phyloP scores from a whole-genome alignment of 805 yeast species.

The Yarrowia bubula region DNA sequence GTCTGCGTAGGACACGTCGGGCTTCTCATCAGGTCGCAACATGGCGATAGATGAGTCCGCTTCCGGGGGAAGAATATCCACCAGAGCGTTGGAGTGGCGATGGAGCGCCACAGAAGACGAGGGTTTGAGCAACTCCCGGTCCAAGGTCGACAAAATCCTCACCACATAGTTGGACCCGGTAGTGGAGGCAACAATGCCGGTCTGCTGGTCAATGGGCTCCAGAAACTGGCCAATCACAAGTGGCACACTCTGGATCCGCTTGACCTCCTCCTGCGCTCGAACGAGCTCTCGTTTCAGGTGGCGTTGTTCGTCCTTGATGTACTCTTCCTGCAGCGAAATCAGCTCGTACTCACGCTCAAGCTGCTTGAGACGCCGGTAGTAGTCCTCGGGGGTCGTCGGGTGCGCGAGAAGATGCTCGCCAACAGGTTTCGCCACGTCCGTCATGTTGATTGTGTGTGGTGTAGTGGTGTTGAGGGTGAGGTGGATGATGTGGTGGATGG shows the following conservation, averaged over 20 bases:
- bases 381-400: slow-evolving; percentile 46
- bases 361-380: slow-evolving; percentile 79
- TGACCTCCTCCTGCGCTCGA: slow-evolving; percentile 97
- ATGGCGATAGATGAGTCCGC: slow-evolving; percentile 96
- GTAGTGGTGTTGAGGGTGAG: background rate
- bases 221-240: slow-evolving; percentile 96
- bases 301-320: slow-evolving; percentile 96
- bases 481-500: slow-evolving; percentile 2
- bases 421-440: slow-evolving; percentile 16
- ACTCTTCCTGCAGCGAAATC: slow-evolving; percentile 85
- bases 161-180: slow-evolving; percentile 98
- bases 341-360: slow-evolving; percentile 88
- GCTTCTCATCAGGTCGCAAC: slow-evolving; percentile 91
- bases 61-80: slow-evolving; percentile 96
- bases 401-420: background rate
- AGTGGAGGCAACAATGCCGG: slow-evolving; percentile 95
- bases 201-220: slow-evolving; percentile 94
- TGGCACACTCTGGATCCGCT: slow-evolving; percentile 95
- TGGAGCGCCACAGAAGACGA: slow-evolving; percentile 95
- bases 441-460: background rate
- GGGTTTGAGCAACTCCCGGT: slow-evolving; percentile 89
- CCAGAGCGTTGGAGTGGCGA: slow-evolving; percentile 97
- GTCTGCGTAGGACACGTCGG: slow-evolving; percentile 94
- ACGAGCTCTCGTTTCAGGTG: slow-evolving; percentile 90
- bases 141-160: slow-evolving; percentile 88